These are phyloP conservation scores for Pseudonitzschia delicatissima DNA, from an alignment of 108 stramenopile species.

Conservation along the genomic window DNA sequence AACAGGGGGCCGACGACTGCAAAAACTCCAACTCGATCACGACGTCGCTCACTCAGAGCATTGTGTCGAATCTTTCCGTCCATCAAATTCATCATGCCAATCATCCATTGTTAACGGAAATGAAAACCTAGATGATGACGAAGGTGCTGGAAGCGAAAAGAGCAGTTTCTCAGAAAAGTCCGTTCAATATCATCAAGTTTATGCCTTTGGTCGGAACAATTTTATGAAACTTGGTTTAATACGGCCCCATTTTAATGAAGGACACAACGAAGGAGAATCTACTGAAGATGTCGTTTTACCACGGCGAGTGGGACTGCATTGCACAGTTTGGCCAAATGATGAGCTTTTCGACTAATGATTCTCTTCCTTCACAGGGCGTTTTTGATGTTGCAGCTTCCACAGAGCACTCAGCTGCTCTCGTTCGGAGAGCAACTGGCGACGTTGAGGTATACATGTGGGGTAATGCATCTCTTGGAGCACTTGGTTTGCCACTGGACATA, in stretches of 20 bases:
- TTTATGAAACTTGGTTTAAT: constrained; percentile 74
- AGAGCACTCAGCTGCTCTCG: constrained; percentile 76
- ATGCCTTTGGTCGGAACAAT: constrained; percentile 81
- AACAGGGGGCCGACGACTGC: constrained; percentile 57
- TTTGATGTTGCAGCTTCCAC: constrained; percentile 71
- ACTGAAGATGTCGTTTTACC: constrained; percentile 53
- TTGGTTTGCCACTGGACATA: constrained; percentile 37
- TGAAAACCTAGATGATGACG: not conserved
- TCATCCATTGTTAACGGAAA: not conserved
- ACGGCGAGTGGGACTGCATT: constrained; percentile 75
- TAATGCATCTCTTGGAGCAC: constrained; percentile 56
- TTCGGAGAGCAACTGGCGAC: constrained; percentile 63
- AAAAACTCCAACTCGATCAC: constrained; percentile 27
- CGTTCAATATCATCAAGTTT: constrained; percentile 68
- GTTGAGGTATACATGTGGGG: constrained; percentile 85
- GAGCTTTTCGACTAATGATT: not conserved
- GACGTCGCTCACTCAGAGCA: constrained; percentile 28
- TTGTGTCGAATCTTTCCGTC: not conserved
- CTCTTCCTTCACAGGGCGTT: constrained; percentile 61
- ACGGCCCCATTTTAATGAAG: constrained; percentile 19
- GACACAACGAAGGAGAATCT: constrained; percentile 33
- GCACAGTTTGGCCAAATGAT: constrained; percentile 43
- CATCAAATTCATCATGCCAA: not conserved
- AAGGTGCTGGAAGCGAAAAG: constrained; percentile 8
- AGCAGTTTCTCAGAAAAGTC: constrained; percentile 25